phyloP scores from a whole-genome alignment of 176 grass and related monocot species.

The Panicum miliaceum region DNA sequence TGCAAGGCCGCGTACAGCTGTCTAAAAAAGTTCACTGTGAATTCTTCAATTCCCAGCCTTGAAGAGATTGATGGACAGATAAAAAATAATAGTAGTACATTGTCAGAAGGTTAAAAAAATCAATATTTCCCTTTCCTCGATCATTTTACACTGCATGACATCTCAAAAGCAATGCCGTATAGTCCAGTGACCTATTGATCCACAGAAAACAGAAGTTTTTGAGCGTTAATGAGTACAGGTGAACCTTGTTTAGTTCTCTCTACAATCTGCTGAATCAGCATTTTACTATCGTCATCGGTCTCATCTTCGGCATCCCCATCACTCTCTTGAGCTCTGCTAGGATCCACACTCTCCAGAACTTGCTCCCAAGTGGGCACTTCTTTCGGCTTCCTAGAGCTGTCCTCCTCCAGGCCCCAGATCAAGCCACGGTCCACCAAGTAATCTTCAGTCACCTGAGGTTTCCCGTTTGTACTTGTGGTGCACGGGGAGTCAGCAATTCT shows the following conservation, averaged over 20 bases:
- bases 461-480: slow-evolving; percentile 49
- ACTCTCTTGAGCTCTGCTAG: slow-evolving; percentile 34
- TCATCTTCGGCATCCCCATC: slow-evolving; percentile 35
- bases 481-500: slow-evolving; percentile 49
- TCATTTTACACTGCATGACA: slow-evolving; percentile 33
- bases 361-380: slow-evolving; percentile 26
- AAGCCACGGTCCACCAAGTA: slow-evolving; percentile 46
- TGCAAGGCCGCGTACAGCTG: no score
- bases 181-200: slow-evolving; percentile 60
- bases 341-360: slow-evolving; percentile 19
- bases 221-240: slow-evolving; percentile 72
- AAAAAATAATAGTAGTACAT: neutral
- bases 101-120: slow-evolving; percentile 1
- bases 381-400: slow-evolving; percentile 36
- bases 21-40: no score
- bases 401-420: slow-evolving; percentile 63
- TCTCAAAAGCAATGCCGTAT: slow-evolving; percentile 34
- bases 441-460: slow-evolving; percentile 45
- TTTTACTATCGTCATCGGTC: slow-evolving; percentile 44
- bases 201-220: slow-evolving; percentile 78
- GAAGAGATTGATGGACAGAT: neutral
- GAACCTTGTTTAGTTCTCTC: slow-evolving; percentile 94
- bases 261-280: slow-evolving; percentile 84
- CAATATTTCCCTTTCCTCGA: slow-evolving; percentile 28
- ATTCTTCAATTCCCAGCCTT: neutral